These are phyloP conservation scores for Fragaria nilgerrensis DNA, from an alignment of 306 rosid species.

Conservation along the genomic window DNA sequence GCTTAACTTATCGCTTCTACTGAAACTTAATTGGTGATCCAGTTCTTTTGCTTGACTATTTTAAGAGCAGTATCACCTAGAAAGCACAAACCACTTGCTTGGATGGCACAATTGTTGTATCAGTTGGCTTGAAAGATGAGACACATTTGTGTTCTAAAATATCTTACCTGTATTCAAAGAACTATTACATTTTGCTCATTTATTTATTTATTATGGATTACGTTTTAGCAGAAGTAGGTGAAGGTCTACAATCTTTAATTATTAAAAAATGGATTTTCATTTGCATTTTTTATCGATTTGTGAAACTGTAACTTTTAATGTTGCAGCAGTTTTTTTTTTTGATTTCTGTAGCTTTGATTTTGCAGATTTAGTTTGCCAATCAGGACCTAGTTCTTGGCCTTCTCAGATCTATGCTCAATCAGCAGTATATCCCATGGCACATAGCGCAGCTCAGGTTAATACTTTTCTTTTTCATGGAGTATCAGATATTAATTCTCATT, in stretches of 20 bases:
- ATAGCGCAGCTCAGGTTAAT: constrained; percentile 94
- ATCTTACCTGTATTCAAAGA: background rate
- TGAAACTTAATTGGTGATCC: background rate
- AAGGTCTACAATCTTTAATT: background rate
- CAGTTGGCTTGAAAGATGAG: constrained; percentile 2
- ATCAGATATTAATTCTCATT: constrained; percentile 9
- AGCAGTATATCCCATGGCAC: constrained; percentile 95
- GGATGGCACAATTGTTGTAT: background rate
- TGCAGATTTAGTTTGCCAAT: constrained; percentile 95
- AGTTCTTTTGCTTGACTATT: background rate
- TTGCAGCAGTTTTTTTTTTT: constrained; percentile 17
- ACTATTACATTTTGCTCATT: background rate
- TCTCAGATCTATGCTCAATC: constrained; percentile 80
- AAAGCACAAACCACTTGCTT: constrained; percentile 4
- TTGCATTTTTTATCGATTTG: background rate
- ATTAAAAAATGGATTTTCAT: background rate
- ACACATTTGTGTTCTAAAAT: background rate
- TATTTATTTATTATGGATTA: background rate
- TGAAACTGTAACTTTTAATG: constrained; percentile 2
- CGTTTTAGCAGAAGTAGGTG: background rate
- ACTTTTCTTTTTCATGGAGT: background rate
- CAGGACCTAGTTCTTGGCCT: constrained; percentile 98
- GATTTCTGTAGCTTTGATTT: constrained; percentile 13
- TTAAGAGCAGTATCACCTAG: background rate
- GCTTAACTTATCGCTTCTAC: background rate